Evolutionary conservation across 176 grass and related monocot genomes (phyloP).

Genomic region (Guadua angustifolia): DNA sequence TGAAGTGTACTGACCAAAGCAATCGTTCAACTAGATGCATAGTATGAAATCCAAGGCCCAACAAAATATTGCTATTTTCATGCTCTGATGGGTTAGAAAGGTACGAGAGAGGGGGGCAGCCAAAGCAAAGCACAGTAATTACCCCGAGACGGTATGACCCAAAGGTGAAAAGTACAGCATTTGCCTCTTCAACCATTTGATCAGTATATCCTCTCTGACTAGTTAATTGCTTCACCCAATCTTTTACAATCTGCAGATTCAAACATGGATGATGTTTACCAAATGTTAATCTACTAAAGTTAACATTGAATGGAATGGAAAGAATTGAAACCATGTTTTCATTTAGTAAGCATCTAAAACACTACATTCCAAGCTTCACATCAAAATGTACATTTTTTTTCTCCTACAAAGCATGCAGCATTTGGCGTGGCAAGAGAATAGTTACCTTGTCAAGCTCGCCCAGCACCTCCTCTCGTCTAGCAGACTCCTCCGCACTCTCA

Average conservation of each 20-base stretch:
- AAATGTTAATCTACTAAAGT: background rate
- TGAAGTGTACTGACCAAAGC: background rate
- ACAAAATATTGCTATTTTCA: background rate
- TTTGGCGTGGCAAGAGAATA: background rate
- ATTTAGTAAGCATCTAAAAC: background rate
- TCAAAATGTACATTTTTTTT: background rate
- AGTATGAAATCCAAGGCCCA: background rate
- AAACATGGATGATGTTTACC: background rate
- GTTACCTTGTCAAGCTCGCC: slow-evolving; percentile 73
- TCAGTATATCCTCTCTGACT: slow-evolving; percentile 87
- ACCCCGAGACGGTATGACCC: slow-evolving; percentile 95
- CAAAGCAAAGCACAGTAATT: slow-evolving; percentile 9
- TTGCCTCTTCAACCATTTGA: slow-evolving; percentile 91
- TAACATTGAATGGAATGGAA: background rate
- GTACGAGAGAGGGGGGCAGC: background rate
- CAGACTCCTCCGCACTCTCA: slow-evolving; percentile 65
- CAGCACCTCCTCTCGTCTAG: slow-evolving; percentile 71
- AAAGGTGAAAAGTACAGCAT: slow-evolving; percentile 93
- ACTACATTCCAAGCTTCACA: background rate
- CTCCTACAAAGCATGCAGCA: background rate
- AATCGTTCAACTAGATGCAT: background rate
- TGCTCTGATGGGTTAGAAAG: background rate
- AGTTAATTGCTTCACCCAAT: slow-evolving; percentile 89
- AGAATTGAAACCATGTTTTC: background rate
- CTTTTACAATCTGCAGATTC: slow-evolving; percentile 70